Base-by-base conservation (phyloP, 257 asterid genomes). In the Cordia subcordata region DNA sequence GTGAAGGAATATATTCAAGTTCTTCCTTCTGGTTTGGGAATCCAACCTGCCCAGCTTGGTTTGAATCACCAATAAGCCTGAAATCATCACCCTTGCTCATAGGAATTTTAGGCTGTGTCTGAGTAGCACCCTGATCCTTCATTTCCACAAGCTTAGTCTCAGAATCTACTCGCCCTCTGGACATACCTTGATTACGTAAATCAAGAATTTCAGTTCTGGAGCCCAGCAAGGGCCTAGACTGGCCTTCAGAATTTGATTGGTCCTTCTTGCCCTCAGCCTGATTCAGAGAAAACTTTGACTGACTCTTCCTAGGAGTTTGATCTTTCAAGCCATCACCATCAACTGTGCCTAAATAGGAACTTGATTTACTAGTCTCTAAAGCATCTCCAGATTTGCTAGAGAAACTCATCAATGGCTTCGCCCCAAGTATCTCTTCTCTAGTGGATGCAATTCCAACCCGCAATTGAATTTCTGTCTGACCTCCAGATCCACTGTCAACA, bases 291-390 rank as follows among this genome's bases (percentile, higher is more conserved):
- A 82, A 76, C 75, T 62, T 69, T 62, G 87, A 61, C 67, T 61
- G 82, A 63, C 73, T 63, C 73, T 69, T 75, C 64, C 73, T 74
- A 56, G 49, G 57, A 45, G 49, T 65, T 64, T 72, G 77, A 72
- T 77, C 77, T 72, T 72, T 85, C 70, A 32, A 68, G 57, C 72
- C 71, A 74, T 76, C 78, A 62, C 54, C 57, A 49, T 68, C 90
- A 54, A 50, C 55, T 12, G 71, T 19, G 20, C 46, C 60, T 44
- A 60, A 58, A 74, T 57, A 70, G 54, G 76, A 79, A 68, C 49
- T 67, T 16, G 73, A 72, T 70, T 55, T 67, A 21, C 20, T 68
- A 73, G 68, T 56, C 32, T 71, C 71, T 37, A 71, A 63, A 68
- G 62, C 53, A 63, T 58, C 81, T 52, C 67, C 77, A 22, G 69